These are phyloP conservation scores for Colletotrichum abscissum DNA, from an alignment of 2,329 filamentous ascomycete species.

Conservation along the genomic window DNA sequence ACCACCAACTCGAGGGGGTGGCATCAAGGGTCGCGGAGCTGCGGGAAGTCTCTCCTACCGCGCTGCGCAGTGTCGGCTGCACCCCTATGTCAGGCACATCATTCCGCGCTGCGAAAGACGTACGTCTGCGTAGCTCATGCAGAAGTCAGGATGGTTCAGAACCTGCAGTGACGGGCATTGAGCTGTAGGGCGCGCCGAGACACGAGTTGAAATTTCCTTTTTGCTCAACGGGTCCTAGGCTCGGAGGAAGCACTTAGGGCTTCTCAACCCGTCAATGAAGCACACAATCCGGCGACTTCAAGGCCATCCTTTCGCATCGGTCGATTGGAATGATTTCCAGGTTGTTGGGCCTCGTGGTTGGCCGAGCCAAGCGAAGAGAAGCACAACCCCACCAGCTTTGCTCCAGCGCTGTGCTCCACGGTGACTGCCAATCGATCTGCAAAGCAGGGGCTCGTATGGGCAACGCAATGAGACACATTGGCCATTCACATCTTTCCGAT, in stretches of 20 bases:
- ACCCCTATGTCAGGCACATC: slow-evolving; percentile 30
- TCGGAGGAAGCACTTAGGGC: slow-evolving; percentile 1
- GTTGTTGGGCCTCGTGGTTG: slow-evolving; percentile 3
- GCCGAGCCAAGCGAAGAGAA: slow-evolving; percentile 13
- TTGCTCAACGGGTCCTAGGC: background rate
- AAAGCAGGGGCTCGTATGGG: slow-evolving; percentile 22
- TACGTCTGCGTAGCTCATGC: slow-evolving; percentile 9
- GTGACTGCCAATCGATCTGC: slow-evolving; percentile 15
- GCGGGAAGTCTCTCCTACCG: slow-evolving; percentile 29
- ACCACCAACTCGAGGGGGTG: background rate
- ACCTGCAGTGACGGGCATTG: slow-evolving; percentile 23
- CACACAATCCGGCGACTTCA: background rate
- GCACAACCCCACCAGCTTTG: background rate
- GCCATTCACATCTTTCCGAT: slow-evolving; percentile 23
- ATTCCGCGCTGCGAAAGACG: background rate
- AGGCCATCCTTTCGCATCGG: background rate
- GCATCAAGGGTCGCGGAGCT: slow-evolving; percentile 28
- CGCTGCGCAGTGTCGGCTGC: slow-evolving; percentile 11
- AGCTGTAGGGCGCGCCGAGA: slow-evolving; percentile 11
- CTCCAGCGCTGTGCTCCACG: background rate
- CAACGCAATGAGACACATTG: background rate
- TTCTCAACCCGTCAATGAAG: background rate
- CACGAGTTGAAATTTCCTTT: slow-evolving; percentile 6
- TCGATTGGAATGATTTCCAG: background rate
- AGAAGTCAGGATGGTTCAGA: slow-evolving; percentile 6